Percentiles rank a stretch among this genome's conserved stretches.
Conservation (phyloP, 176 grass and related monocot species). For the Zoysia pacifica region DNA sequence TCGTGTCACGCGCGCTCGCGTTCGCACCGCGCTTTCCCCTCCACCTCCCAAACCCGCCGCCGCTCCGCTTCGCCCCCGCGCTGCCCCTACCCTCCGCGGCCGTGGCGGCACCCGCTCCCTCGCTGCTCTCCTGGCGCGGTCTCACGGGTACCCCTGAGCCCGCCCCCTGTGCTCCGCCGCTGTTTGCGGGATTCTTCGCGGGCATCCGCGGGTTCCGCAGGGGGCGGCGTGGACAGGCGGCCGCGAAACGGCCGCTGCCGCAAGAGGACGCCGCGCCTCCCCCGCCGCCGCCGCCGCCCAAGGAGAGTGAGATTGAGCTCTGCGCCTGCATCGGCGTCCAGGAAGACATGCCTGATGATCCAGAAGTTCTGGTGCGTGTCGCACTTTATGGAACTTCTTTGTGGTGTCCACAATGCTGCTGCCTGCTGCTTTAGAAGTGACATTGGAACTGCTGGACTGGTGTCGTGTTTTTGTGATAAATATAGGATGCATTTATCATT, state of each 20-base stretch:
- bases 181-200: slow-evolving; percentile 46
- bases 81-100: slow-evolving; percentile 11
- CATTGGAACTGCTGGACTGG: not conserved
- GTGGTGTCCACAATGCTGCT: not conserved
- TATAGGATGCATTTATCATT: not conserved
- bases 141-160: slow-evolving; percentile 46
- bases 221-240: slow-evolving; percentile 47
- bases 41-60: slow-evolving; percentile 5
- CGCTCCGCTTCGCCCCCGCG: slow-evolving; percentile 26
- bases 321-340: slow-evolving; percentile 65
- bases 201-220: slow-evolving; percentile 69
- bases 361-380: slow-evolving; percentile 77
- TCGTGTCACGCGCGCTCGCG: slow-evolving; percentile 64
- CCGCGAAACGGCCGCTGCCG: slow-evolving; percentile 50
- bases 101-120: slow-evolving; percentile 20
- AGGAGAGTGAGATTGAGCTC: slow-evolving; percentile 85
- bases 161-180: slow-evolving; percentile 19
- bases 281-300: slow-evolving; percentile 48
- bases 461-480: slow-evolving; percentile 2
- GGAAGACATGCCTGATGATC: slow-evolving; percentile 70
- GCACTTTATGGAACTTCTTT: not conserved
- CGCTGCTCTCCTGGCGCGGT: slow-evolving; percentile 40
- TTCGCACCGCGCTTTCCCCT: slow-evolving; percentile 50
- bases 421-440: not conserved
- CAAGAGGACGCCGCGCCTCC: slow-evolving; percentile 34